Conservation (phyloP, 2,329 filamentous ascomycete genomes). For the Knoxdaviesia capensis region DNA sequence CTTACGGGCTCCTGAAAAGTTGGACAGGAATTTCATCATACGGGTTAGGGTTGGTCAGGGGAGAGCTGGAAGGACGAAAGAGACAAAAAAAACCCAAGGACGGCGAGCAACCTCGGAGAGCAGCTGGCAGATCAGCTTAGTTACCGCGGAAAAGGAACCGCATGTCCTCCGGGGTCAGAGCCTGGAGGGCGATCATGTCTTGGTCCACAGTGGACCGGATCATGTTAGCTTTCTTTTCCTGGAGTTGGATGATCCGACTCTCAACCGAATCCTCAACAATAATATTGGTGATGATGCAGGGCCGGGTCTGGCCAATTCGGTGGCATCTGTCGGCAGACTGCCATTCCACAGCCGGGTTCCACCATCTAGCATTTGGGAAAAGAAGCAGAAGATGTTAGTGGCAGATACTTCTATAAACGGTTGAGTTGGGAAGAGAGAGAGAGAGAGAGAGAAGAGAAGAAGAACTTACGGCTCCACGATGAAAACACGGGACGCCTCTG, state of each 20-base stretch:
- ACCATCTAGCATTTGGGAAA: constrained; percentile 45
- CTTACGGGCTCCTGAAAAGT: too few species aligned
- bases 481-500: constrained; percentile 85
- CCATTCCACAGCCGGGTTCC: constrained; percentile 99
- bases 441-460: not conserved
- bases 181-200: constrained; percentile 80
- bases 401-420: constrained; percentile 6
- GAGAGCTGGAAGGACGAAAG: not conserved
- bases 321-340: constrained; percentile 88
- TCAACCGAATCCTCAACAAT: constrained; percentile 97
- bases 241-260: constrained; percentile 81
- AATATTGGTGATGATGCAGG: constrained; percentile 82
- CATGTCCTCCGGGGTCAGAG: constrained; percentile 76
- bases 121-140: constrained; percentile 9
- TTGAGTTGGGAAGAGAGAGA: constrained; percentile 1
- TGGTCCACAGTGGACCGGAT: constrained; percentile 94
- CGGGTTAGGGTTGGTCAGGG: too few species aligned
- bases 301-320: constrained; percentile 84
- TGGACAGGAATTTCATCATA: too few species aligned
- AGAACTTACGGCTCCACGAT: constrained; percentile 77
- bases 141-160: constrained; percentile 81
- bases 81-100: not conserved
- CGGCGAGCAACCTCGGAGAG: not conserved
- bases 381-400: not conserved
- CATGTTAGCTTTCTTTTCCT: constrained; percentile 98